Base-by-base conservation (phyloP, 352 stramenopile species). In the Lagenidium sp. region DNA sequence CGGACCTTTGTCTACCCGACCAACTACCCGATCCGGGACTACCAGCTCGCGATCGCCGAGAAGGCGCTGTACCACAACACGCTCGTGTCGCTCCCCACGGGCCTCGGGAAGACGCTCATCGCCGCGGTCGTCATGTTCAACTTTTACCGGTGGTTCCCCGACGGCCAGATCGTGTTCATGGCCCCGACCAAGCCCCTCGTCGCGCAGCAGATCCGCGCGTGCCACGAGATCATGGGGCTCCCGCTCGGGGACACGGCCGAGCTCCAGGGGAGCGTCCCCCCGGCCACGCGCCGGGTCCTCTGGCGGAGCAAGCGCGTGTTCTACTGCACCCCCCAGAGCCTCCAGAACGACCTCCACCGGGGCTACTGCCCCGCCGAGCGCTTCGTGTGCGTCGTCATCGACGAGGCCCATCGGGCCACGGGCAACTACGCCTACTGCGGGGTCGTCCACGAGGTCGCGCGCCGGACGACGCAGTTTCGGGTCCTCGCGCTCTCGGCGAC, bases 121-220 rank as follows among this genome's bases (percentile, higher is more conserved):
- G 97, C 96, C 25, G 94, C 95, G 5, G 96, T 99, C 3, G 96
- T 99, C 29, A 99, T 99, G 93, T 99, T 98, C 75, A 99, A 99
- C 77, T 99, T 95, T 55, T 98, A 98, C 60, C 77, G 95, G 4
- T 99, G 96, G 96, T 99, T 98, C 63, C 94, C 95, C 5, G 65
- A 56, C 5, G 84, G 84, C 13, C 94, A 96, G 41, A 91, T 98
- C 31, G 87, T 97, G n/a, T 98, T 99, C 65, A 93, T 98, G 65
- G 97, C 97, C 4, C 97, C 96, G 0, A 99, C 97, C 6, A 89
- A 97, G 62, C 96, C 97, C 4, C 64, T 99, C 18, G 96, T 99
- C 19, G 82, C 83, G 20, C 97, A 99, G 62, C 97, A 99, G 74
- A 96, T 99, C 36, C 59, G 95, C 43, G 96, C 96, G 12, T 99